Evolutionary conservation across 345 rosid genomes (phyloP).

Genomic region (Streptanthus diversifolius): DNA sequence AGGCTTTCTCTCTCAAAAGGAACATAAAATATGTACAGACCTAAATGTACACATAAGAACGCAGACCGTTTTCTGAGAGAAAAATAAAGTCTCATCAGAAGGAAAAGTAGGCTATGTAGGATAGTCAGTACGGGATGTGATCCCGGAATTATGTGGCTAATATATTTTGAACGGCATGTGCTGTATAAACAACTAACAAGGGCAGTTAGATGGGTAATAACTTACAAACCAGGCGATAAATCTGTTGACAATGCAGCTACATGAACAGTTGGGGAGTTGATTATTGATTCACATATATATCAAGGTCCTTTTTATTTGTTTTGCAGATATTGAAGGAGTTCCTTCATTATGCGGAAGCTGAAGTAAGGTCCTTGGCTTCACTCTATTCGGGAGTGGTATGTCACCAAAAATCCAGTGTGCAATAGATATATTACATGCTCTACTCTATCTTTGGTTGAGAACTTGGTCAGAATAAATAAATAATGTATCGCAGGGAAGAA

Average conservation of each 20-base stretch:
- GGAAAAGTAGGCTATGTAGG: background rate
- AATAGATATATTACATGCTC: background rate
- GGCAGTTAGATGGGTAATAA: background rate
- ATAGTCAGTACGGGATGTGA: background rate
- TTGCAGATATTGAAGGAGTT: slow-evolving; percentile 63
- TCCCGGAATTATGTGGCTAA: background rate
- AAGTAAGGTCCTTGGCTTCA: slow-evolving; percentile 74
- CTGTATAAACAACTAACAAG: background rate
- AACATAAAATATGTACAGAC: background rate
- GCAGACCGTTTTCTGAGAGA: background rate
- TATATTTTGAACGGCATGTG: background rate
- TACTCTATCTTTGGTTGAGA: background rate
- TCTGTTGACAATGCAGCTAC: background rate
- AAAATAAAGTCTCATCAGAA: background rate
- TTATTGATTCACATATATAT: background rate
- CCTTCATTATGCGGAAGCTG: slow-evolving; percentile 75
- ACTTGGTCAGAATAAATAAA: background rate
- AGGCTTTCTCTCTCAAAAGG: background rate
- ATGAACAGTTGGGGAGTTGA: background rate
- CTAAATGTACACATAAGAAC: background rate
- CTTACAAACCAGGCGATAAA: background rate
- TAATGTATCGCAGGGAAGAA: slow-evolving; percentile 59
- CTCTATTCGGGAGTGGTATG: slow-evolving; percentile 84
- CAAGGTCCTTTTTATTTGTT: background rate
- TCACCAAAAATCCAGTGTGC: background rate